Percentiles rank a stretch among this genome's conserved stretches.
Evolutionary conservation across 768 basidiomycete species (phyloP).

Genomic region (Auriscalpium orientale): DNA sequence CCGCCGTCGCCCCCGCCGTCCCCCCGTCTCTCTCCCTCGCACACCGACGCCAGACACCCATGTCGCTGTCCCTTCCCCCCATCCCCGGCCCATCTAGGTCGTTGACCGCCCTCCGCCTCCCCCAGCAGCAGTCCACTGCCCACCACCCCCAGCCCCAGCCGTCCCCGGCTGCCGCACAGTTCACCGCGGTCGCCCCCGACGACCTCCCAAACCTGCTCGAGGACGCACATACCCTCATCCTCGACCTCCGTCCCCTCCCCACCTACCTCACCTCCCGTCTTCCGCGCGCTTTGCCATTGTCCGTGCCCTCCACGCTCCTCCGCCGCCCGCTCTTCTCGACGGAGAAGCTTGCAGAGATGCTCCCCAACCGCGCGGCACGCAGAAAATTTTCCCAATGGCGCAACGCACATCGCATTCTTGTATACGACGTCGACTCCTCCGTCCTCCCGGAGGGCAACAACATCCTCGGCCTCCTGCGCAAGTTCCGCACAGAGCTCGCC

Average conservation of each 20-base stretch:
- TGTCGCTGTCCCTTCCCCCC: conserved; percentile 6
- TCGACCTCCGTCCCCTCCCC: conserved; percentile 86
- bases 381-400: conserved; percentile 54
- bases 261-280: conserved; percentile 62
- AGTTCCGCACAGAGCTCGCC: conserved; percentile 58
- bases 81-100: conserved; percentile 11
- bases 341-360: conserved; percentile 68
- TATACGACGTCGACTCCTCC: conserved; percentile 78
- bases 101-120: conserved; percentile 1
- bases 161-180: conserved; percentile 8
- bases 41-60: conserved; percentile 13
- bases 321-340: conserved; percentile 85
- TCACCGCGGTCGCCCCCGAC: conserved; percentile 20
- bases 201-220: conserved; percentile 26
- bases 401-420: conserved; percentile 55
- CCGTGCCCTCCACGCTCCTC: conserved; percentile 90
- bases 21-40: conserved; percentile 14
- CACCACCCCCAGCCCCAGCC: conserved; percentile 2
- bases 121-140: neutral
- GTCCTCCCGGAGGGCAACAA: conserved; percentile 57
- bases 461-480: conserved; percentile 64
- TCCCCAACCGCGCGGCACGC: conserved; percentile 55
- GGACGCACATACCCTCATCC: conserved; percentile 46
- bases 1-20: conserved; percentile 24
- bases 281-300: conserved; percentile 68